Evolutionary conservation across 441 rosid species (phyloP).

Genomic region (Gossypium davidsonii): DNA sequence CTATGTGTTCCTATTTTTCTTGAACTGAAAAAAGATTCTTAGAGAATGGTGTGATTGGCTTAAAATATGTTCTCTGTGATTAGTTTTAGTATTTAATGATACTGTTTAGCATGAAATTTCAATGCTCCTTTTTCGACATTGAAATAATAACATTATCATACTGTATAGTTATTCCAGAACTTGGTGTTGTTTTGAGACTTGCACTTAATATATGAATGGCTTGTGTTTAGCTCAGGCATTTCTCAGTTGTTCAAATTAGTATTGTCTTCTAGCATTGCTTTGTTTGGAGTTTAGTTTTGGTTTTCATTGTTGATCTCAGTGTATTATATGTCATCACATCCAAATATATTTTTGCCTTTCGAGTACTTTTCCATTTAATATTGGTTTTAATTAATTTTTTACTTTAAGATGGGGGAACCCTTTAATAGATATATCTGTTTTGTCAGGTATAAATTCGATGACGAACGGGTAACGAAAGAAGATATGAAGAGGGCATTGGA

Average conservation of each 20-base stretch:
- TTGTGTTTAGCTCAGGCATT: background rate
- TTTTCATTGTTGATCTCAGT: background rate
- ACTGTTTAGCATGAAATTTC: background rate
- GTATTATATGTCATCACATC: background rate
- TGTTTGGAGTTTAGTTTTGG: background rate
- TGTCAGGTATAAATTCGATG: slow-evolving; percentile 87
- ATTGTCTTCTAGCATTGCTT: background rate
- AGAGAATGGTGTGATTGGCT: background rate
- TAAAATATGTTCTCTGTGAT: background rate
- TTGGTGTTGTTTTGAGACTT: background rate
- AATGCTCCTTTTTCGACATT: background rate
- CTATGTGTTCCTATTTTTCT: background rate
- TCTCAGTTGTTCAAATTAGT: background rate
- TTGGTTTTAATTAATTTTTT: background rate
- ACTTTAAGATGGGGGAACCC: background rate
- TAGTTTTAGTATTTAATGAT: background rate
- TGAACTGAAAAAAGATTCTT: background rate
- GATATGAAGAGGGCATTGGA: slow-evolving; percentile 85
- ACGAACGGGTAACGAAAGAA: slow-evolving; percentile 96
- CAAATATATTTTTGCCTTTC: background rate
- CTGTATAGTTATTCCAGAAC: background rate
- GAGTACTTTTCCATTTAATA: background rate
- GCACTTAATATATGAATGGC: background rate
- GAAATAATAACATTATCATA: background rate
- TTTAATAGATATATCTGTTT: background rate